These are phyloP conservation scores for Mycena vulgaris DNA, from an alignment of 768 basidiomycete genomes.

Conservation along the genomic window DNA sequence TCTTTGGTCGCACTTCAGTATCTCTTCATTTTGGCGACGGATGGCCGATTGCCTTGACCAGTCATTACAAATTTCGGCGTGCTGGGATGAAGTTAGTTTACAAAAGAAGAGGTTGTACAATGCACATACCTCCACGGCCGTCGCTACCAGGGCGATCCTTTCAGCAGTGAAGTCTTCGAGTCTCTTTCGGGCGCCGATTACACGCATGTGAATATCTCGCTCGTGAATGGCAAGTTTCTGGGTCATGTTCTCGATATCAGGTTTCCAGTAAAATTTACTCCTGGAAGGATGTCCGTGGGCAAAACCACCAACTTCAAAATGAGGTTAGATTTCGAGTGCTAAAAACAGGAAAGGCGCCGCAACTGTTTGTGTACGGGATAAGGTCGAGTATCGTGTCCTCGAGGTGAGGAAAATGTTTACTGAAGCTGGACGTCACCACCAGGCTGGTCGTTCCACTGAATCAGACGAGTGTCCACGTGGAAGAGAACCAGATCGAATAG, in stretches of 20 bases:
- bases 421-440: conserved; percentile 44
- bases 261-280: conserved; percentile 53
- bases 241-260: conserved; percentile 47
- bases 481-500: background rate
- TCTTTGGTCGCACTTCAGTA: conserved; percentile 3
- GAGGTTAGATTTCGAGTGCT: background rate
- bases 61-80: conserved; percentile 19
- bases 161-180: conserved; percentile 44
- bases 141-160: conserved; percentile 32
- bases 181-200: conserved; percentile 43
- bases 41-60: conserved; percentile 20
- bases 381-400: conserved; percentile 46
- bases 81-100: conserved; percentile 14
- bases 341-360: background rate
- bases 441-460: conserved; percentile 39
- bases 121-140: conserved; percentile 32
- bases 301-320: conserved; percentile 48
- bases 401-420: conserved; percentile 44
- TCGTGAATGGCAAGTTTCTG: conserved; percentile 32
- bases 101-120: background rate
- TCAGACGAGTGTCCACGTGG: background rate
- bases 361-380: conserved; percentile 51
- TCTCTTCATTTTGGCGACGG: conserved; percentile 15
- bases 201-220: conserved; percentile 39
- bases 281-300: conserved; percentile 42